Base-by-base conservation (phyloP, 768 basidiomycete genomes). In the Boletus rubropictus region DNA sequence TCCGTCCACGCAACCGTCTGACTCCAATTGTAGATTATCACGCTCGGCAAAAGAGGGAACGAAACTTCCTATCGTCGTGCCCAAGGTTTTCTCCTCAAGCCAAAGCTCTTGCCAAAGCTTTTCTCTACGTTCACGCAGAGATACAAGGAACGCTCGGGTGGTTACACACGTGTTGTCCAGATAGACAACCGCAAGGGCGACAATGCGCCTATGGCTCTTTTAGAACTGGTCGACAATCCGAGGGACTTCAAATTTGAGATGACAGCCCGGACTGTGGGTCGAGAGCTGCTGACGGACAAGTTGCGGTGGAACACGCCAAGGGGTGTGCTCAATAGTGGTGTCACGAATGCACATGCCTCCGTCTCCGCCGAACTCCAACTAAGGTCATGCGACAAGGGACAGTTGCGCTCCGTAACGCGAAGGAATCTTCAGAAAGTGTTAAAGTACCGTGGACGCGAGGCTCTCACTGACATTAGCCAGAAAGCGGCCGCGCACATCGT, bases 151-250 rank as follows among this genome's bases (percentile, higher is more conserved):
- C 80, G 96, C 3, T 84, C 84, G 3, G 96, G 96, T 1, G 96
- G 96, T 8, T 99, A 97, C 71, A 98, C 95, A 5, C 84, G 96
- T 20, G 84, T 98, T 51, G 84, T 91, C 65, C 90, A 85, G 64
- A 89, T 83, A 53, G 95, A 94, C n/a, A 80, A 86, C 63, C 81
- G 95, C 5, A 74, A 71, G 46, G 93, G 94, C 12, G 96, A 99
- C 72, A 89, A 94, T 58, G 96, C 96, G 21, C 91, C 93, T 2
- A 77, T 84, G 57, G 93, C 94, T 4, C 80, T 99, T 52, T 67
- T 99, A 36, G 90, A 95, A 64, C 74, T 99, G n/a, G 94, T 98
- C 25, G 96, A 98, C 72, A 87, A 88, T 59, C 90, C 91, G 14
- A 74, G 78, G 48, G 96, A 99, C 69, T 70, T 97, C 35, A 82